A percentile compares a stretch with the other conserved stretches of the same genome.
phyloP scores from a whole-genome alignment of 2,329 filamentous ascomycete species.

The Remersonia thermophila region DNA sequence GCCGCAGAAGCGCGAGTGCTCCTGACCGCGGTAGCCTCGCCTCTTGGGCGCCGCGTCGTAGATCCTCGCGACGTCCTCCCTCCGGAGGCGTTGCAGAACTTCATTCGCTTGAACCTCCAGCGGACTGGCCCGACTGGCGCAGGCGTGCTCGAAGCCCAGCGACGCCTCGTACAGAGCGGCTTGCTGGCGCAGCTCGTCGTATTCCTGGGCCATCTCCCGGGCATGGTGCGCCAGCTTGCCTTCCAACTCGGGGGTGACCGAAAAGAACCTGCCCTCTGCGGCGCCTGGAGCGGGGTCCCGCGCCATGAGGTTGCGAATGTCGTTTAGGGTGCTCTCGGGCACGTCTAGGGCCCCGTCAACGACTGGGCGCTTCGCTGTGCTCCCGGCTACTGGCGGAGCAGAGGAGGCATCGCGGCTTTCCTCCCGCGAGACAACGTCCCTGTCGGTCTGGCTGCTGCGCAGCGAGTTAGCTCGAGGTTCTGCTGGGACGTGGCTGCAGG shows the following conservation, averaged over 20 bases:
- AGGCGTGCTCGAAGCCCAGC: constrained; percentile 11
- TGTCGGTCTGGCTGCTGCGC: constrained; percentile 7
- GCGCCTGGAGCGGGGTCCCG: not conserved
- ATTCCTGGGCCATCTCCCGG: not conserved
- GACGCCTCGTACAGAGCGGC: constrained; percentile 4
- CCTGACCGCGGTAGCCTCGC: constrained; percentile 30
- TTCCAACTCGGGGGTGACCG: not conserved
- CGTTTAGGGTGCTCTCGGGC: not conserved
- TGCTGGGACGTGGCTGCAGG: constrained; percentile 4
- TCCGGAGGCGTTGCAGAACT: constrained; percentile 28
- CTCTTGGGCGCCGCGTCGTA: constrained; percentile 24
- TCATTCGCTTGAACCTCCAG: constrained; percentile 25
- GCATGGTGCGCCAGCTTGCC: constrained; percentile 1
- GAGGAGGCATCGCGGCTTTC: too few relatives aligned
- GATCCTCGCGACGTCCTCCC: constrained; percentile 24
- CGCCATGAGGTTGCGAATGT: not conserved
- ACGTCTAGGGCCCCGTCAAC: constrained; percentile 1
- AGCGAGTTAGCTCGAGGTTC: constrained; percentile 9
- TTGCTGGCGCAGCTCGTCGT: constrained; percentile 6
- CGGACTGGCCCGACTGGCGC: constrained; percentile 7
- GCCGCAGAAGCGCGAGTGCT: constrained; percentile 33
- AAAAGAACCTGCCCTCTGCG: not conserved
- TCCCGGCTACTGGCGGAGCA: too few relatives aligned
- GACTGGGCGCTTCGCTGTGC: not conserved
- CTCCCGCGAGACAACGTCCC: not conserved